Evolutionary conservation across 768 basidiomycete genomes (phyloP).

Genomic region (Leucocoprinus birnbaumii): DNA sequence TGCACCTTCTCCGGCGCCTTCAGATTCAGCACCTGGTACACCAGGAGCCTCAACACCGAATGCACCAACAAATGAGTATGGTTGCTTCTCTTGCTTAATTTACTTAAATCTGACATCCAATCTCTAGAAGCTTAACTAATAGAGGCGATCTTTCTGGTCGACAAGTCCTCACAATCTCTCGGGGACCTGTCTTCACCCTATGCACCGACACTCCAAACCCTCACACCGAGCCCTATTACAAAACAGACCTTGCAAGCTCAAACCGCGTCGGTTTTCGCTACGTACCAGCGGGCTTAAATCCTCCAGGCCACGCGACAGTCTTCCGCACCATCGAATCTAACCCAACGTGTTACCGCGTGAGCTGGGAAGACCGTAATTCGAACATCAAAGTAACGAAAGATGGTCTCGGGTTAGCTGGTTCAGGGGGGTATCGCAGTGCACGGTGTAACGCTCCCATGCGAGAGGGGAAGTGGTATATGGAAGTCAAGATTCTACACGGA

Average conservation of each 20-base stretch:
- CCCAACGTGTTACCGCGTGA: slow-evolving; percentile 67
- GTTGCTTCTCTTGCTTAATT: not conserved
- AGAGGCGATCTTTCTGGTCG: slow-evolving; percentile 69
- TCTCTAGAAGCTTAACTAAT: slow-evolving; percentile 49
- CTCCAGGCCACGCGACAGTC: slow-evolving; percentile 50
- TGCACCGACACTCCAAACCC: slow-evolving; percentile 43
- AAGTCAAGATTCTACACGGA: slow-evolving; percentile 76
- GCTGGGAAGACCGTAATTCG: slow-evolving; percentile 89
- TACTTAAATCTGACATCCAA: slow-evolving; percentile 11
- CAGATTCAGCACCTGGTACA: slow-evolving; percentile 42
- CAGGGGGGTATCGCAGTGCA: slow-evolving; percentile 88
- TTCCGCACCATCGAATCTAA: slow-evolving; percentile 82
- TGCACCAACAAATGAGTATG: slow-evolving; percentile 8
- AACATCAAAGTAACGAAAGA: slow-evolving; percentile 80
- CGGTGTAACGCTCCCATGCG: slow-evolving; percentile 87
- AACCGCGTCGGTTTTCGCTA: slow-evolving; percentile 83
- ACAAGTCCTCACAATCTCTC: slow-evolving; percentile 70
- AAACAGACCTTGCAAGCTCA: slow-evolving; percentile 67
- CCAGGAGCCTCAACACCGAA: slow-evolving; percentile 25
- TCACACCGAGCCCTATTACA: slow-evolving; percentile 39
- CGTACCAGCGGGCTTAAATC: slow-evolving; percentile 72
- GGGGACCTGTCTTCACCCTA: slow-evolving; percentile 68
- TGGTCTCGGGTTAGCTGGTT: slow-evolving; percentile 71
- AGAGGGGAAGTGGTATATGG: slow-evolving; percentile 93
- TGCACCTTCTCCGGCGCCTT: slow-evolving; percentile 58